Evolutionary conservation across 305 asterid genomes (phyloP).

Genomic region (Fraxinus latifolia): DNA sequence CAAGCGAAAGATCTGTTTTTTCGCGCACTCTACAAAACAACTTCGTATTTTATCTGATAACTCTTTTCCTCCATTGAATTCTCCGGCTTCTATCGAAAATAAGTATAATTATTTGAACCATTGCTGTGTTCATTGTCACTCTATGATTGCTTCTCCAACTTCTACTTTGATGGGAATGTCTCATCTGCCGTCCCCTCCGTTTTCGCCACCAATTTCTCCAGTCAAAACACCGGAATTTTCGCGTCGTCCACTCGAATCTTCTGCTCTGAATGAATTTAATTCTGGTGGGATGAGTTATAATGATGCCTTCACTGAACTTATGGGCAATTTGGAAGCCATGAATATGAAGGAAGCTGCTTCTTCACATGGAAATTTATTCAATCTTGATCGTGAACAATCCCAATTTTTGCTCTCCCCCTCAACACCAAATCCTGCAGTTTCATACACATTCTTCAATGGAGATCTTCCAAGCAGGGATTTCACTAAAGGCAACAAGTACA

Average conservation of each 20-base stretch:
- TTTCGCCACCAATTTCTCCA: constrained; percentile 49
- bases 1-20: constrained; percentile 72
- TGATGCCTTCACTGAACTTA: constrained; percentile 49
- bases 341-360: constrained; percentile 20
- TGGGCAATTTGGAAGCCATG: constrained; percentile 68
- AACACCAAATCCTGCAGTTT: constrained; percentile 32
- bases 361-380: constrained; percentile 22
- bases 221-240: constrained; percentile 21
- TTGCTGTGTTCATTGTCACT: constrained; percentile 66
- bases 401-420: constrained; percentile 68
- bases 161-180: constrained; percentile 55
- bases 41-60: constrained; percentile 57
- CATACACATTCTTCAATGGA: constrained; percentile 20
- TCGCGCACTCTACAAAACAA: constrained; percentile 69
- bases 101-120: constrained; percentile 25
- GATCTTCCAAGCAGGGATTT: constrained; percentile 39
- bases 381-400: constrained; percentile 37
- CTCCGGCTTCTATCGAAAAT: constrained; percentile 10
- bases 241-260: not conserved
- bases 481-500: constrained; percentile 37
- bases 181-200: constrained; percentile 20
- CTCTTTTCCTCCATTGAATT: not conserved
- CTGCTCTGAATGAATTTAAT: not conserved
- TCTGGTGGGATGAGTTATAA: constrained; percentile 36
- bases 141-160: constrained; percentile 50